A percentile compares a stretch with the other conserved stretches of the same genome.
phyloP scores from a whole-genome alignment of 495 filamentous ascomycete species.

The Durotheca rogersii region DNA sequence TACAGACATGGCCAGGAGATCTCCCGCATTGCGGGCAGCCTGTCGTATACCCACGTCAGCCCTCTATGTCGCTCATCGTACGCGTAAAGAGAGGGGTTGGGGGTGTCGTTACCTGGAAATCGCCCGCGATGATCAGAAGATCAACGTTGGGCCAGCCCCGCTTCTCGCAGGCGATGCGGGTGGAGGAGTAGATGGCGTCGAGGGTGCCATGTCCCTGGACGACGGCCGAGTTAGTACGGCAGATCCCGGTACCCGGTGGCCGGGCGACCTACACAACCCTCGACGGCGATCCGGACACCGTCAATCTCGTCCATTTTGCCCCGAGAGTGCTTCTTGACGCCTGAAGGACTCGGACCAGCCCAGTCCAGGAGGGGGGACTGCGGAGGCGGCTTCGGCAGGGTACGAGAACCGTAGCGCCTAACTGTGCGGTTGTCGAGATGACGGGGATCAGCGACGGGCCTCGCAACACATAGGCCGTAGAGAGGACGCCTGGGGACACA shows the following conservation, averaged over 20 bases:
- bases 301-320: constrained; percentile 26
- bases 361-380: too few species aligned
- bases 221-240: constrained; percentile 9
- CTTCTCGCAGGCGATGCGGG: constrained; percentile 59
- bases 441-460: too few species aligned
- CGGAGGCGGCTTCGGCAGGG: too few species aligned
- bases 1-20: constrained; percentile 83
- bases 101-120: constrained; percentile 69
- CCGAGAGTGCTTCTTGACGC: too few species aligned
- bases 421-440: too few species aligned
- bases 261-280: constrained; percentile 71
- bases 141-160: constrained; percentile 78
- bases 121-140: constrained; percentile 83
- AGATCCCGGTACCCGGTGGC: background rate
- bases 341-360: too few species aligned
- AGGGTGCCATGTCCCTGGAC: constrained; percentile 84
- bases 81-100: background rate
- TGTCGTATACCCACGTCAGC: constrained; percentile 1
- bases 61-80: constrained; percentile 39
- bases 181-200: constrained; percentile 81
- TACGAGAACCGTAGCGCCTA: too few species aligned
- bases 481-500: too few species aligned
- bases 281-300: constrained; percentile 59
- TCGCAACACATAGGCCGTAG: too few species aligned
- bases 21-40: constrained; percentile 83